Evolutionary conservation across 2,329 filamentous ascomycete species (phyloP).

Genomic region (Clonostachys sp.): DNA sequence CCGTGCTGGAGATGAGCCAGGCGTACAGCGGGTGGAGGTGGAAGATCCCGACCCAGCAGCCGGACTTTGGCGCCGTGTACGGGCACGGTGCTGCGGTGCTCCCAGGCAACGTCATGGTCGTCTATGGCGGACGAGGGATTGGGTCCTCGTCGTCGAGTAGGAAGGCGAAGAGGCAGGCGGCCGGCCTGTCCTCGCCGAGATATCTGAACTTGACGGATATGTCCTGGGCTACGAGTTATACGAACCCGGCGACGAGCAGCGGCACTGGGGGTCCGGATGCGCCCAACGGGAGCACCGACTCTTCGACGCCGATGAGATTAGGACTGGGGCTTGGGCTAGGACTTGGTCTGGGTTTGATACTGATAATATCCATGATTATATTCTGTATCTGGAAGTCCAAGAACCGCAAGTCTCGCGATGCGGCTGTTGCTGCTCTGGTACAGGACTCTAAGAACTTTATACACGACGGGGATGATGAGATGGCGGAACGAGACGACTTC

Average conservation of each 20-base stretch:
- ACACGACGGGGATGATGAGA: constrained; percentile 33
- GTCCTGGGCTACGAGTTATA: constrained; percentile 46
- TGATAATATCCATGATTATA: constrained; percentile 39
- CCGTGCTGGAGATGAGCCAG: constrained; percentile 68
- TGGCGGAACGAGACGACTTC: constrained; percentile 33
- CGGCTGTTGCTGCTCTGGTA: constrained; percentile 40
- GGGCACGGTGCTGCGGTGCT: constrained; percentile 61
- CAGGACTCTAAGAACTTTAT: constrained; percentile 44
- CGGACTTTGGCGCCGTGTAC: constrained; percentile 41
- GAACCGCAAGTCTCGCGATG: constrained; percentile 32
- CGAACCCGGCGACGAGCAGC: constrained; percentile 30
- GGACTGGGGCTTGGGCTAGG: constrained; percentile 64
- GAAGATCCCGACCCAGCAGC: constrained; percentile 52
- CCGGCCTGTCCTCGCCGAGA: constrained; percentile 15
- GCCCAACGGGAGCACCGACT: constrained; percentile 10
- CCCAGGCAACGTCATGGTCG: constrained; percentile 65
- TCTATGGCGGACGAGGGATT: constrained; percentile 58
- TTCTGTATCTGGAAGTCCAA: constrained; percentile 39
- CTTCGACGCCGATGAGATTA: constrained; percentile 22
- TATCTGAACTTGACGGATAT: constrained; percentile 57
- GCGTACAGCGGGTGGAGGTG: constrained; percentile 74
- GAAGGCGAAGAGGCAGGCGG: constrained; percentile 24
- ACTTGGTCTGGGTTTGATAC: constrained; percentile 48
- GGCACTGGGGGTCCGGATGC: constrained; percentile 4
- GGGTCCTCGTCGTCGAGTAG: constrained; percentile 16